Base-by-base conservation (phyloP, 2,329 filamentous ascomycete genomes). In the Nectriaceae sp. region DNA sequence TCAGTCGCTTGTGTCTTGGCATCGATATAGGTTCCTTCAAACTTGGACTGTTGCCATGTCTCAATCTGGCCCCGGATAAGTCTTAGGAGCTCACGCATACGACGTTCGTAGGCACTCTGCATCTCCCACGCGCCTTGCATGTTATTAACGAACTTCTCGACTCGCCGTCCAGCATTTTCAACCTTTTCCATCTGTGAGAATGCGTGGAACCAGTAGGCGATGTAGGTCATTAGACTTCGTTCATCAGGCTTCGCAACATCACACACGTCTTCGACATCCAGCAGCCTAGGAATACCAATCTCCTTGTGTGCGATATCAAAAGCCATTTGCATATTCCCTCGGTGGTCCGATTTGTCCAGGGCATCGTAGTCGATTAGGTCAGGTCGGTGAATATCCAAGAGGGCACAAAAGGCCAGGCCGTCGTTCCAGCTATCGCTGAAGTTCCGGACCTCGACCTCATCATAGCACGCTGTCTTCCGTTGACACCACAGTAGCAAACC, bases 81-180 rank as follows among this genome's bases (percentile, higher is more conserved):
- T 58, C 83, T 79, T 54, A 97, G 76, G 35, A 99, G 78, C 57
- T 85, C 89, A 49, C 84, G 83, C 89, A 97, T 96, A 52, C 94
- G 84, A 64, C 88, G 82, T 76, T 99, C 94, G 67, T 93, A 99
- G 22, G 88, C 89, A 66, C 90, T 96, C 71, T 99, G 92, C 94
- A 99, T 99, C 72, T 97, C 93, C 94, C 94, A 99, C 8, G 94
- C 93, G 19, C 94, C 94, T 67, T 97, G 91, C 94, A 99, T 97
- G 69, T 94, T 97, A 67, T 90, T 90, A 61, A 99, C 89, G 65
- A 99, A 99, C 72, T 99, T 99, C 75, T 99, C 94, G 4, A 99
- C 94, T 59, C 94, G 84, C 52, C 94, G 84, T 4, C 94, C 94
- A 4, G 94, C 94, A 67, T 99, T 99, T 71, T 99, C 94, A 8